phyloP scores from a whole-genome alignment of 2,329 filamentous ascomycete genomes.

The Colletotrichum sp. region DNA sequence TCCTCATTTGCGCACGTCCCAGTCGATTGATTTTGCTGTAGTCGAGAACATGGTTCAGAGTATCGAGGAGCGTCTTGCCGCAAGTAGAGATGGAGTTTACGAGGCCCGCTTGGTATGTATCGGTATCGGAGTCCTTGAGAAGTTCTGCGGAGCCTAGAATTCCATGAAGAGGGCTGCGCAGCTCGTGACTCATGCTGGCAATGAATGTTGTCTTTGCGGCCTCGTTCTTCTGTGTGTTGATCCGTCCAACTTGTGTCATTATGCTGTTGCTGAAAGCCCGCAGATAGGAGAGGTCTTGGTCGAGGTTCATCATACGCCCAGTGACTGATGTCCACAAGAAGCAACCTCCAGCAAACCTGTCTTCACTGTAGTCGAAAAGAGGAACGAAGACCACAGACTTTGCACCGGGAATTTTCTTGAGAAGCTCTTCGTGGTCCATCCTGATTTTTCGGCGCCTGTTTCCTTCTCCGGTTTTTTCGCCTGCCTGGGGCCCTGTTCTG shows the following conservation, averaged over 20 bases:
- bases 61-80: constrained; percentile 53
- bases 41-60: constrained; percentile 53
- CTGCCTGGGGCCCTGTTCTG: not conserved
- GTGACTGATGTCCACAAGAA: constrained; percentile 39
- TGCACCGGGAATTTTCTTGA: constrained; percentile 36
- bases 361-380: constrained; percentile 38
- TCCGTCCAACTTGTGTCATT: constrained; percentile 60
- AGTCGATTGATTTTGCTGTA: constrained; percentile 45
- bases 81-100: constrained; percentile 50
- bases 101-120: constrained; percentile 45
- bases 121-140: constrained; percentile 45
- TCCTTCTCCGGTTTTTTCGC: not conserved
- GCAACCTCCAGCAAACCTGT: constrained; percentile 36
- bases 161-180: constrained; percentile 61
- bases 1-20: constrained; percentile 28
- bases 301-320: constrained; percentile 39
- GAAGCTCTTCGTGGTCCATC: constrained; percentile 36
- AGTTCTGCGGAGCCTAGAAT: constrained; percentile 59
- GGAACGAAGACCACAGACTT: constrained; percentile 39
- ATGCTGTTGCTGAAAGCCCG: constrained; percentile 45
- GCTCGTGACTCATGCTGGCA: constrained; percentile 63
- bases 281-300: constrained; percentile 36
- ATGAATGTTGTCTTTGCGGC: constrained; percentile 64
- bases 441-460: constrained; percentile 19
- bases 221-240: constrained; percentile 56